phyloP scores from a whole-genome alignment of 148 eudicot species.

The Pharnaceum exiguum region DNA sequence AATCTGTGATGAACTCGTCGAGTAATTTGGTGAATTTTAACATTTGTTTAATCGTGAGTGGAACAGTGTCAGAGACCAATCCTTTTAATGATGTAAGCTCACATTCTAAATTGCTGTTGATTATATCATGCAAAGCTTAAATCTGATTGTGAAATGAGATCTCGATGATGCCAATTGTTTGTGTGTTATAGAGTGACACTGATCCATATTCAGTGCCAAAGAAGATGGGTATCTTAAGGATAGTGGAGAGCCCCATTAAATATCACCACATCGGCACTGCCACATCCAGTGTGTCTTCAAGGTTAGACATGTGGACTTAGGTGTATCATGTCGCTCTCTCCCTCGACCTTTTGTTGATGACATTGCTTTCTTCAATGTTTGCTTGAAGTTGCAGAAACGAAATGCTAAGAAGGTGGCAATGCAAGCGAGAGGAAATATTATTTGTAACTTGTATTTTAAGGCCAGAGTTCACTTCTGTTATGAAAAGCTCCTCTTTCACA shows the following conservation, averaged over 20 bases:
- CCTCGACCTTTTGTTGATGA: not conserved
- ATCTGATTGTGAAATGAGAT: not conserved
- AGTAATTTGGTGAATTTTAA: too few species aligned
- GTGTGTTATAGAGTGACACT: conserved; percentile 42
- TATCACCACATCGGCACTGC: conserved; percentile 74
- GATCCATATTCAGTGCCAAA: conserved; percentile 80
- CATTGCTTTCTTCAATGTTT: not conserved
- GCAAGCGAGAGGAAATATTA: conserved; percentile 84
- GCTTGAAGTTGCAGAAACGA: conserved; percentile 55
- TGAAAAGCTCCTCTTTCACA: conserved; percentile 2
- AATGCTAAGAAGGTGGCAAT: conserved; percentile 79
- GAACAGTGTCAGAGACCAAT: conserved; percentile 81
- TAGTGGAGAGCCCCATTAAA: conserved; percentile 73
- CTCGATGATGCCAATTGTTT: conserved; percentile 5
- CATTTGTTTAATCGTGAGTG: conserved; percentile 76
- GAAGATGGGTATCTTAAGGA: conserved; percentile 72
- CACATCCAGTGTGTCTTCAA: conserved; percentile 62
- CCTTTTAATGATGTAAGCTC: conserved; percentile 48
- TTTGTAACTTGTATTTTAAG: conserved; percentile 50
- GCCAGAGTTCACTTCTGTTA: conserved; percentile 13
- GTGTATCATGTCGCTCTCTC: not conserved
- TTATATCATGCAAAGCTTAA: not conserved
- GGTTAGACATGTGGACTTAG: conserved; percentile 45
- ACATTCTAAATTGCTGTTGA: not conserved
- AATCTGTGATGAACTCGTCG: too few species aligned